These are phyloP conservation scores for Thuja plicata DNA, from an alignment of 83 land plant species.

Conservation along the genomic window DNA sequence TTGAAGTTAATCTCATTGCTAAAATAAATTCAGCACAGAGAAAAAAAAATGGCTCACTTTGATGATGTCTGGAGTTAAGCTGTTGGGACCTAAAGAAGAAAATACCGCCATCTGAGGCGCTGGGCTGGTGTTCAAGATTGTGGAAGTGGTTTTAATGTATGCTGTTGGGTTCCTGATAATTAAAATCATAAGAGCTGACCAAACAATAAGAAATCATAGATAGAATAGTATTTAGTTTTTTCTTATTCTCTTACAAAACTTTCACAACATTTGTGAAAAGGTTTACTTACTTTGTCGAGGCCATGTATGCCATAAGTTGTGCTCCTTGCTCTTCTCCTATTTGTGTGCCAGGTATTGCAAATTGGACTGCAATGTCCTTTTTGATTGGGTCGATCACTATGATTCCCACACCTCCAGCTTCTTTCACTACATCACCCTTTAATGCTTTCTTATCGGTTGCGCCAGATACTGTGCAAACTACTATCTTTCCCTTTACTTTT, in stretches of 20 bases:
- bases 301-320: constrained; percentile 27
- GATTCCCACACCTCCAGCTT: constrained; percentile 46
- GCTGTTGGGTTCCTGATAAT: constrained; percentile 34
- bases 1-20: no score
- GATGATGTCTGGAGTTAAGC: constrained; percentile 36
- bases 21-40: no score
- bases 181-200: background rate
- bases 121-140: constrained; percentile 20
- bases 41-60: constrained; percentile 21
- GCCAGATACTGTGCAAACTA: constrained; percentile 29
- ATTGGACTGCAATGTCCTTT: constrained; percentile 24
- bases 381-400: constrained; percentile 22
- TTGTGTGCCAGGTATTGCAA: constrained; percentile 28
- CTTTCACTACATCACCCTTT: constrained; percentile 19
- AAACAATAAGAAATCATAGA: no score
- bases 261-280: background rate
- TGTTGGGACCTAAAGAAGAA: constrained; percentile 50
- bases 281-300: constrained; percentile 22
- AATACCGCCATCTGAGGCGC: constrained; percentile 42
- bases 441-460: background rate
- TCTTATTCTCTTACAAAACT: no score
- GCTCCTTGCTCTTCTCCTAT: constrained; percentile 26
- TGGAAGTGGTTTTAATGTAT: constrained; percentile 16
- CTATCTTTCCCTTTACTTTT: constrained; percentile 39
- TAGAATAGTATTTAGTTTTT: no score